Percentiles rank a stretch among this genome's conserved stretches.
Conservation (phyloP, 768 basidiomycete species). For the Scleroderma citrinum region DNA sequence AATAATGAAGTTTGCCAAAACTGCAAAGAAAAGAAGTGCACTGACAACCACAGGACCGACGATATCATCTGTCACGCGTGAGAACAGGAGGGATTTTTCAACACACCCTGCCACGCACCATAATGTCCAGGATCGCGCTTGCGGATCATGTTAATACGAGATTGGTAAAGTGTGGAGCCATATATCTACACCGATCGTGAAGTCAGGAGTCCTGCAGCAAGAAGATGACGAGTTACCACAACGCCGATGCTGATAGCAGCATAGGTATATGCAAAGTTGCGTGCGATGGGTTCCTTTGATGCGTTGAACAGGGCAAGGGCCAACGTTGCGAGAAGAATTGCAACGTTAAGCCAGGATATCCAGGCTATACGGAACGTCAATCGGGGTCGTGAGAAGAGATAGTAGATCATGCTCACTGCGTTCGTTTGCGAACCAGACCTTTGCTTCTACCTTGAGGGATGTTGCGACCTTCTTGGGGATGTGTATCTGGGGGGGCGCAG, state of each 20-base stretch:
- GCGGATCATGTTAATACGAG: conserved; percentile 86
- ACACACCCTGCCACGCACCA: conserved; percentile 47
- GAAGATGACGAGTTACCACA: conserved; percentile 36
- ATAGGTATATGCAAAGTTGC: conserved; percentile 78
- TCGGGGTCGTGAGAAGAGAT: neutral
- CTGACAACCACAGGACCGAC: conserved; percentile 82
- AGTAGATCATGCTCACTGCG: conserved; percentile 51
- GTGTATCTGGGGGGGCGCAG: conserved; percentile 55
- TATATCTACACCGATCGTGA: conserved; percentile 51
- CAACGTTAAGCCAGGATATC: conserved; percentile 87
- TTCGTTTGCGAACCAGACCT: conserved; percentile 98
- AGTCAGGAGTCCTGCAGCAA: neutral
- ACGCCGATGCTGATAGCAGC: conserved; percentile 71
- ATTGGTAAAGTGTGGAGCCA: conserved; percentile 81
- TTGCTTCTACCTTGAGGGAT: conserved; percentile 82
- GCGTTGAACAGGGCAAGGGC: conserved; percentile 87
- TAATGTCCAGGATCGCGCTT: conserved; percentile 85
- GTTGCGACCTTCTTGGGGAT: conserved; percentile 81
- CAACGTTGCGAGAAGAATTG: conserved; percentile 79
- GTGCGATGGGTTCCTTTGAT: conserved; percentile 56
- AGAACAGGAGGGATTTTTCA: neutral
- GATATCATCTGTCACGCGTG: conserved; percentile 57
- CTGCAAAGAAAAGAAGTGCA: conserved; percentile 75
- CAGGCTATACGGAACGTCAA: conserved; percentile 52
- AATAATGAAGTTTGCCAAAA: conserved; percentile 83